Conservation (phyloP, 805 yeast species). For the Cyberlindnera sargentensis region DNA sequence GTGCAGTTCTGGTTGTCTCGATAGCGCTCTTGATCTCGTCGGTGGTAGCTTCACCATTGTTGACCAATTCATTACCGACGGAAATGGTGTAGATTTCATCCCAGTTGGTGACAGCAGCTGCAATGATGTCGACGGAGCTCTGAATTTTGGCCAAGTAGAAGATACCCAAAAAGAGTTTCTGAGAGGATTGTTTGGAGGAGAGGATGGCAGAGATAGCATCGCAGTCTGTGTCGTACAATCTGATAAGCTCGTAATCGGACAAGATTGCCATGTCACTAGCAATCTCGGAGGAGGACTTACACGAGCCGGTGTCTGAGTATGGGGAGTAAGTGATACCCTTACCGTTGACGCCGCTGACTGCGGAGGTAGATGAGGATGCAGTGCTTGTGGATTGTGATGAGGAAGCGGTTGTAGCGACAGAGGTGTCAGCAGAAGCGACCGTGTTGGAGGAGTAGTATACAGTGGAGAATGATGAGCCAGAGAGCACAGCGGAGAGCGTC, state of each 20-base stretch:
- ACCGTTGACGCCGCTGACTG: constrained; percentile 22
- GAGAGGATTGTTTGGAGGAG: constrained; percentile 38
- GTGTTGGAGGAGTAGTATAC: constrained; percentile 1
- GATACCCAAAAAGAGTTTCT: constrained; percentile 52
- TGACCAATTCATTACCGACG: constrained; percentile 60
- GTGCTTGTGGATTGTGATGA: constrained; percentile 10
- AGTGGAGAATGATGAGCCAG: constrained; percentile 5
- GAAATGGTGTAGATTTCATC: constrained; percentile 50
- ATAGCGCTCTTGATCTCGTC: constrained; percentile 42
- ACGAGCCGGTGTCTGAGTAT: constrained; percentile 45
- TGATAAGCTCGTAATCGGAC: constrained; percentile 40
- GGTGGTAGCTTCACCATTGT: constrained; percentile 41
- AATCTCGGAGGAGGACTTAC: constrained; percentile 44
- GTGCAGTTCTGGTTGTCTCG: constrained; percentile 36
- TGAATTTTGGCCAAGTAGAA: constrained; percentile 40
- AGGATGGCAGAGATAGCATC: constrained; percentile 46
- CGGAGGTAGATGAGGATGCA: constrained; percentile 11
- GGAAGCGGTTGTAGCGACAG: constrained; percentile 1
- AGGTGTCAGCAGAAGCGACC: background rate
- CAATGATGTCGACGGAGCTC: constrained; percentile 36
- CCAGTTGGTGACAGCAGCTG: constrained; percentile 45
- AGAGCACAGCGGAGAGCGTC: constrained; percentile 5
- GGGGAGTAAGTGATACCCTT: constrained; percentile 67
- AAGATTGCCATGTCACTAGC: constrained; percentile 40
- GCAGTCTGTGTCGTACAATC: constrained; percentile 62